Evolutionary conservation across 2,329 filamentous ascomycete species (phyloP), one percentile per base, ranked within the genome.

Genomic region (Botryotinia narcissicola): DNA sequence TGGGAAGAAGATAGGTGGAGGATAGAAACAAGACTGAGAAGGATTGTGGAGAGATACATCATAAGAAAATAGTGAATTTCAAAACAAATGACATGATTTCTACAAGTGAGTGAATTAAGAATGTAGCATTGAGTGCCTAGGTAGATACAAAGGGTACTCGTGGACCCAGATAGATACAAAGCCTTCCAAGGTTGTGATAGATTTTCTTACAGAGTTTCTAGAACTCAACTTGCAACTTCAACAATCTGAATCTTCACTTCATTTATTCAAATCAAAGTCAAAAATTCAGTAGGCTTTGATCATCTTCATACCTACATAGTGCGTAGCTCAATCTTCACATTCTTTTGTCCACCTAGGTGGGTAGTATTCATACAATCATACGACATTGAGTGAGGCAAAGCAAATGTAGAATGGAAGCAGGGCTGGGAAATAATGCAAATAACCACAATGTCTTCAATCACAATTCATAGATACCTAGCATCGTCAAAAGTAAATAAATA

Each of bases 21-120:
- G 35, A 62, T 72, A 48, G 61, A 48, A 40, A 25, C n/a, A 63
- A 22, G 29, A 62, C 20, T 4, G n/a, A 7, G n/a, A 42, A 22
- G 25, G 12, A 16, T 20, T 37, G 29, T 29, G 3, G 40, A 32
- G 57, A 12, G 12, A 29, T n/a, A 20, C 8, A 25, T 16, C 9
- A 67, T 25, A 60, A 18, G 10, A 62, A 10, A 16, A 14, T 16
- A 70, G 71, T 73, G 67, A 71, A 73, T 70, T 1, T 37, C 22
- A 12, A 67, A 37, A n/a, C 2, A 20, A 25, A 40, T 46, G 29
- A 25, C 12, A 25, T n/a, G 35, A 61, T 61, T 32, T 29, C 6
- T 7, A 1, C 2, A 9, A 61, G 22, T 37, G 37, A 9, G 6
- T 14, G 10, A 37, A 40, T 61, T 2, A n/a, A 61, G 4, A 16